A percentile compares a stretch with the other conserved stretches of the same genome.
phyloP scores from a whole-genome alignment of 129 eudicot genomes.

The Centella asiatica region DNA sequence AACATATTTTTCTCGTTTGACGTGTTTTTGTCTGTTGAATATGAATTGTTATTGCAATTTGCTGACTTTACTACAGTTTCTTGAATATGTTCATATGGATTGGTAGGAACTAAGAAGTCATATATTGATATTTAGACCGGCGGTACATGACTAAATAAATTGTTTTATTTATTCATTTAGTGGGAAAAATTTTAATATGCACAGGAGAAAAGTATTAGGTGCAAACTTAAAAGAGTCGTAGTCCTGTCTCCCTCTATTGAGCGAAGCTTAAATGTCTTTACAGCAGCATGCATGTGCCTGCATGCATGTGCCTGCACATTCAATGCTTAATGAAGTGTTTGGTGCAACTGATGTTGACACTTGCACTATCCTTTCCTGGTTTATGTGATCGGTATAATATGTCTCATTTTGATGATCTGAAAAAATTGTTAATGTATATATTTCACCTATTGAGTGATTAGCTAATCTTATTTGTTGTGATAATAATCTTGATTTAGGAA shows the following conservation, averaged over 20 bases:
- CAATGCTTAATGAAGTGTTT: conserved; percentile 4
- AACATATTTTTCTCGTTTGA: background rate
- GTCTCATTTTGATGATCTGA: background rate
- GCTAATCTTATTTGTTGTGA: background rate
- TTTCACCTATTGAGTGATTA: background rate
- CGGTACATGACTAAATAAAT: background rate
- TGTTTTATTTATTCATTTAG: background rate
- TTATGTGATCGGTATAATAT: background rate
- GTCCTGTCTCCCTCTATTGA: conserved; percentile 16
- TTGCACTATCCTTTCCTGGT: background rate
- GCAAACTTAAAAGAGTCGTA: conserved; percentile 6
- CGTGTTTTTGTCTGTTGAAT: background rate
- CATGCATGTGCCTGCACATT: conserved; percentile 17
- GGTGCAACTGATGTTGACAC: conserved; percentile 1
- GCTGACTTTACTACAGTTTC: background rate
- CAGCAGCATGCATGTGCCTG: too few species aligned
- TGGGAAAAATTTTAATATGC: background rate
- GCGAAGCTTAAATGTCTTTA: conserved; percentile 10
- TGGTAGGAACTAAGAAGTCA: conserved; percentile 3
- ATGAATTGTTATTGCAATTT: background rate
- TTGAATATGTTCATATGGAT: background rate
- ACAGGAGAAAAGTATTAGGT: background rate
- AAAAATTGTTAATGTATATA: too few species aligned
- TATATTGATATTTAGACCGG: background rate
- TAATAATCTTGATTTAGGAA: background rate